Conservation (phyloP, 2,329 filamentous ascomycete genomes). For the Aspergillus tubingensis region DNA sequence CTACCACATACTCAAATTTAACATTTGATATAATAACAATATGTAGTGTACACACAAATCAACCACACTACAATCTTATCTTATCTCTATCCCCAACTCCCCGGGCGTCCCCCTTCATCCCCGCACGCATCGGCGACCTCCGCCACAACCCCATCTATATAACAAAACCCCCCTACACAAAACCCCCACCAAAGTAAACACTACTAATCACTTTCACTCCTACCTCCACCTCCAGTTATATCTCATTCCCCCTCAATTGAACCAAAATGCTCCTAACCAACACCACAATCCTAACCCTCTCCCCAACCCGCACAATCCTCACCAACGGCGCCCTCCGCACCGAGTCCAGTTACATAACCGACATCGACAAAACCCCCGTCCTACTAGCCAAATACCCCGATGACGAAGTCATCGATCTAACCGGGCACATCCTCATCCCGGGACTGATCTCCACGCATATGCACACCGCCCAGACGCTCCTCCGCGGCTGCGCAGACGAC, state of each 20-base stretch:
- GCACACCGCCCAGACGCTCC: constrained; percentile 51
- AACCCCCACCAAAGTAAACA: too few relatives aligned
- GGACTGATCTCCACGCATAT: constrained; percentile 55
- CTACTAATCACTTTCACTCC: too few relatives aligned
- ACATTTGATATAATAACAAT: too few relatives aligned
- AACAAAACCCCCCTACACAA: too few relatives aligned
- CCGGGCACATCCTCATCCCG: constrained; percentile 51
- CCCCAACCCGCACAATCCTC: constrained; percentile 48
- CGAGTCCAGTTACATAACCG: constrained; percentile 41
- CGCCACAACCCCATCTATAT: too few relatives aligned
- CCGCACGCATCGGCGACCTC: too few relatives aligned
- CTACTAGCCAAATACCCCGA: constrained; percentile 35
- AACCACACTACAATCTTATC: too few relatives aligned
- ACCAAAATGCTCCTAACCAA: constrained; percentile 48
- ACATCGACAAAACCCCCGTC: constrained; percentile 45
- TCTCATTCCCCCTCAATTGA: not conserved
- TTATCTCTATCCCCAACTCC: too few relatives aligned
- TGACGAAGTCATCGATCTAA: constrained; percentile 37
- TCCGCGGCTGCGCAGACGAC: constrained; percentile 53
- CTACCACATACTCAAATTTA: too few relatives aligned
- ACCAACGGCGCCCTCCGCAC: constrained; percentile 52
- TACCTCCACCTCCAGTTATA: not conserved
- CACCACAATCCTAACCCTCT: constrained; percentile 57
- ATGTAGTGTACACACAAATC: too few relatives aligned
- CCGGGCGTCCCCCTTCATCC: too few relatives aligned